These are phyloP conservation scores for Neonectria neomacrospora DNA, from an alignment of 2,329 filamentous ascomycete genomes.

Conservation along the genomic window DNA sequence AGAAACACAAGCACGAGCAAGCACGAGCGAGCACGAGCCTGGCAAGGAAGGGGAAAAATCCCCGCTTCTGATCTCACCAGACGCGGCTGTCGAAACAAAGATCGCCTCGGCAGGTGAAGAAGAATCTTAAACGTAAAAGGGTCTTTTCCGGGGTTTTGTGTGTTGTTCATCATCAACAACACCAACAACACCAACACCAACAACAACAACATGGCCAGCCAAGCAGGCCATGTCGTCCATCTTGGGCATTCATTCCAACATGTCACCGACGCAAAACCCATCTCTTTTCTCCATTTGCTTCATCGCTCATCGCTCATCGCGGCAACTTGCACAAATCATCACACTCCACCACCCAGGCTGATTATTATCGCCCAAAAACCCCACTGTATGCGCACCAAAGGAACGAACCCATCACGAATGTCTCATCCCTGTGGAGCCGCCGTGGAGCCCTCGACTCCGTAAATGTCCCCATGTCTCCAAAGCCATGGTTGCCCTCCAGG, in stretches of 20 bases:
- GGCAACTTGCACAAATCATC: neutral
- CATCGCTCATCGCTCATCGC: neutral
- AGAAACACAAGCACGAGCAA: neutral
- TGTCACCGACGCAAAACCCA: too few relatives aligned
- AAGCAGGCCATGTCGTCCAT: too few relatives aligned
- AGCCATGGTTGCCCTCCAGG: neutral
- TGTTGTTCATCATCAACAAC: neutral
- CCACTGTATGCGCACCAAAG: neutral
- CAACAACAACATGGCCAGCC: too few relatives aligned
- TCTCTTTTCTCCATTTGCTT: neutral
- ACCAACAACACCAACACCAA: too few relatives aligned
- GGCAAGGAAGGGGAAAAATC: slow-evolving; percentile 4
- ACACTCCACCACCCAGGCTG: neutral
- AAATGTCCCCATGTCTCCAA: neutral
- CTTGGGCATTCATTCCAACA: too few relatives aligned
- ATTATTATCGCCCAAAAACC: neutral
- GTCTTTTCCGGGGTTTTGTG: neutral
- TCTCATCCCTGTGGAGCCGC: slow-evolving; percentile 1
- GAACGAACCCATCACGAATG: slow-evolving; percentile 4
- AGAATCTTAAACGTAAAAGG: neutral
- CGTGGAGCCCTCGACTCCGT: neutral
- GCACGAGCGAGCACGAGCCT: slow-evolving; percentile 4
- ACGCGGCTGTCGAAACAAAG: neutral
- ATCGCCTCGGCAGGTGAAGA: neutral
- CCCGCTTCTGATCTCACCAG: neutral